Percentiles rank a stretch among this genome's conserved stretches.
These are phyloP conservation scores for Trichosporon coremiiforme DNA, from an alignment of 1,284 basidiomycete species.

Conservation along the genomic window DNA sequence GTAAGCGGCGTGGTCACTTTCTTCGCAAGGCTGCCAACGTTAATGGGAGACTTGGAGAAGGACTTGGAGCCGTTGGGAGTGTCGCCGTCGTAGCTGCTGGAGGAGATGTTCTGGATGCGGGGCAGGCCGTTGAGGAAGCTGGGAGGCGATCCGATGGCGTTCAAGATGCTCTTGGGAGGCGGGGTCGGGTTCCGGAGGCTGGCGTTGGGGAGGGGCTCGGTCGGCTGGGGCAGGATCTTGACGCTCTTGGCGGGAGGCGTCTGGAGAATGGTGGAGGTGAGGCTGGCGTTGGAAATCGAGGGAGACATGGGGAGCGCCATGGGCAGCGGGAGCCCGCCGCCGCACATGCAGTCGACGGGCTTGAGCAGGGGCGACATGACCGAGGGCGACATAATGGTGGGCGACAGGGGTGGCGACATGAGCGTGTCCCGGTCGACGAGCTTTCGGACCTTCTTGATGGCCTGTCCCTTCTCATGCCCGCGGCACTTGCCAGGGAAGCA, in stretches of 20 bases:
- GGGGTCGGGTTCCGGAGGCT: background rate
- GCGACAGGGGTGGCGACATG: constrained; percentile 2
- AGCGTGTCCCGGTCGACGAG: constrained; percentile 13
- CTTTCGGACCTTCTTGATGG: constrained; percentile 14
- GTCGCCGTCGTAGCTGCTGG: constrained; percentile 12
- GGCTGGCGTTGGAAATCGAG: constrained; percentile 9
- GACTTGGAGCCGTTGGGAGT: background rate
- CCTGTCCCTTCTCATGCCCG: constrained; percentile 11
- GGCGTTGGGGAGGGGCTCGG: background rate
- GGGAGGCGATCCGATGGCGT: background rate
- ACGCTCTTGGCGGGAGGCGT: constrained; percentile 7
- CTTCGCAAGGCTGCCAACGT: constrained; percentile 11
- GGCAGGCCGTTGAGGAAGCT: constrained; percentile 8
- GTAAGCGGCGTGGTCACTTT: constrained; percentile 1
- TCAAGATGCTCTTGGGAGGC: background rate
- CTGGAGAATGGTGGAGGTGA: constrained; percentile 7
- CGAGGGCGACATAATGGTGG: constrained; percentile 4
- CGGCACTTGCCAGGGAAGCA: constrained; percentile 21
- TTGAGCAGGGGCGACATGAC: constrained; percentile 15
- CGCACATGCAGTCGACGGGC: constrained; percentile 1
- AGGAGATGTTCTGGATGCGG: background rate
- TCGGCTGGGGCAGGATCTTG: background rate
- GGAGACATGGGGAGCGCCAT: constrained; percentile 1
- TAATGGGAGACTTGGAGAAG: constrained; percentile 14
- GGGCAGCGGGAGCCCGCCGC: background rate